Evolutionary conservation across 1,284 basidiomycete genomes (phyloP).

Genomic region (Xerocomus alliaceus): DNA sequence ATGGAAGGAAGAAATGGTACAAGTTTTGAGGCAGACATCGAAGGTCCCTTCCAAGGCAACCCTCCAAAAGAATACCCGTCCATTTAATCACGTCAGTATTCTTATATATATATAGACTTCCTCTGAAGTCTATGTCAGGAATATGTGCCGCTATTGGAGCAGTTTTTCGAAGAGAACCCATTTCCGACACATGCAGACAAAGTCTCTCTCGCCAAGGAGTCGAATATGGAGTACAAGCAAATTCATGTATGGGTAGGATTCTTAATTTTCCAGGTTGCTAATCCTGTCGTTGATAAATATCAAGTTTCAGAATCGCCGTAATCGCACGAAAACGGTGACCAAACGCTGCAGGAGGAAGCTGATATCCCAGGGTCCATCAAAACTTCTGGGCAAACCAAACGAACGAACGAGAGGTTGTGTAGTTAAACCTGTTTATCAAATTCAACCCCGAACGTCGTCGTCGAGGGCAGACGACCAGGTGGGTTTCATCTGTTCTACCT

Average conservation of each 20-base stretch:
- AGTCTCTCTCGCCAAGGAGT: constrained; percentile 48
- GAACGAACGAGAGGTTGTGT: background rate
- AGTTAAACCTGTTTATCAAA: background rate
- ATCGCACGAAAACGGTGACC: constrained; percentile 17
- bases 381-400: background rate
- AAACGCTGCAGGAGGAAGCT: constrained; percentile 8
- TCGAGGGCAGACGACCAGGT: background rate
- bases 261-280: no score
- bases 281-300: no score
- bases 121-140: constrained; percentile 37
- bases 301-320: constrained; percentile 35
- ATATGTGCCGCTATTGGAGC: constrained; percentile 54
- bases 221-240: constrained; percentile 56
- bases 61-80: background rate
- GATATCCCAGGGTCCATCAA: background rate
- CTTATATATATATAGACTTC: accelerated
- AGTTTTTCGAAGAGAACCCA: constrained; percentile 57
- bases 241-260: constrained; percentile 63
- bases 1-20: constrained; percentile 15
- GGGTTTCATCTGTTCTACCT: no score
- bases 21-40: background rate
- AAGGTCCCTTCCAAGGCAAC: accelerated
- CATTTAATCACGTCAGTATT: constrained; percentile 18
- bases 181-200: constrained; percentile 57
- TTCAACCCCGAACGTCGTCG: accelerated